Evolutionary conservation across 129 eudicot genomes (phyloP).

Genomic region (Centrapalus pauciflorus): DNA sequence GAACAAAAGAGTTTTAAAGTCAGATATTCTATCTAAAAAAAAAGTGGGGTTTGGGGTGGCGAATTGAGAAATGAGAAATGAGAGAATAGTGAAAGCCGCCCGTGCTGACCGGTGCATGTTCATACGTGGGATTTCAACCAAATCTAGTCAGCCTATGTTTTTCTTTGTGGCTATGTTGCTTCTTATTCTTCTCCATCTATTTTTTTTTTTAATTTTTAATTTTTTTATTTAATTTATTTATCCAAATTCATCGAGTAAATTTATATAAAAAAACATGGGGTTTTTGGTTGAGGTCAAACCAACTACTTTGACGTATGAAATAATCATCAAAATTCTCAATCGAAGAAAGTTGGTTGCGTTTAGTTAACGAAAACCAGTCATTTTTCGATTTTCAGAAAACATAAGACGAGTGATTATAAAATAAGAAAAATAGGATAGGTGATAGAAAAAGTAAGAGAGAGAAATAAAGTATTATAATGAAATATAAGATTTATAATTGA

Average conservation of each 20-base stretch:
- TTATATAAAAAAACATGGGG: not conserved
- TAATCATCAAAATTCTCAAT: too few relatives aligned
- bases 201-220: not conserved
- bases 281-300: constrained; percentile 9
- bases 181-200: not conserved
- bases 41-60: constrained; percentile 8
- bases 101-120: constrained; percentile 22
- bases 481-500: too few relatives aligned
- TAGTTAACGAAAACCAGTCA: too few relatives aligned
- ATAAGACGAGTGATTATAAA: too few relatives aligned
- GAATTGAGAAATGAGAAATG: too few relatives aligned
- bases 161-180: constrained; percentile 1
- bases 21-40: constrained; percentile 21
- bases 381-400: too few relatives aligned
- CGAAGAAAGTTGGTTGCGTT: too few relatives aligned
- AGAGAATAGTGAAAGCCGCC: too few relatives aligned
- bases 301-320: constrained; percentile 1
- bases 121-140: not conserved
- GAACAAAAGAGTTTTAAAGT: not conserved
- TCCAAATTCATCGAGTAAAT: not conserved
- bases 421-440: too few relatives aligned
- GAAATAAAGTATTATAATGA: too few relatives aligned
- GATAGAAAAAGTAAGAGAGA: too few relatives aligned
- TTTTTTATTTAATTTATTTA: not conserved
- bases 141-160: constrained; percentile 6